Base-by-base conservation (phyloP, 2,329 filamentous ascomycete genomes). In the Microdochium trichocladiopsis region DNA sequence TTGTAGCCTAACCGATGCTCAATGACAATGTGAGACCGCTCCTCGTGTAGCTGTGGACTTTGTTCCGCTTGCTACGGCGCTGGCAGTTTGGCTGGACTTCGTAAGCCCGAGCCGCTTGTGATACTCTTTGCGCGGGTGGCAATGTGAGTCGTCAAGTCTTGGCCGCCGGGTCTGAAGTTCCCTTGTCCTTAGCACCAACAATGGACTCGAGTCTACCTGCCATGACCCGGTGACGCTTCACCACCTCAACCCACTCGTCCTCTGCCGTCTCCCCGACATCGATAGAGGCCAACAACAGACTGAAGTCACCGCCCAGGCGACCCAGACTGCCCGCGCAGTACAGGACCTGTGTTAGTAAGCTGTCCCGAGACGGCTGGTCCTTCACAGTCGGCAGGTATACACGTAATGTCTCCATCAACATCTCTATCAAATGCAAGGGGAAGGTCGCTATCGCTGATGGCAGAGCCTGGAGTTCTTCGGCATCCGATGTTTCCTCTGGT, bases 321-420 rank as follows among this genome's bases (percentile, higher is more conserved):
- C 93, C 93, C 49, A 99, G 73, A 69, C 92, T 96, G 47, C 90
- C 89, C 1, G 93, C 92, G 61, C 91, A 95, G 69, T 96, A 97
- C 9, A 97, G 73, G 0, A 96, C 88, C 66, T 97, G 93, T 0
- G 92, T 97, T 36, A 96, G 72, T 51, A 97, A 77, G 63, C 90
- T 95, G 65, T 91, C 93, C 28, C 91, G 77, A 0, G 88, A 86
- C 23, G 86, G 81, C 56, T 86, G 85, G 61, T 96, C 92, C 58
- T 80, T 82, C 3, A 97, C 83, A 49, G 88, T 90, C 0, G 91
- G 89, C 2, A 97, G 75, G 66, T 96, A 96, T 14, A 72, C 70
- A 51, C 80, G 79, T 48, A 96, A 72, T 0, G 89, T 94, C 51
- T 88, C 84, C 37, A 88, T 84, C 23, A 99, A 76, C 71, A 95